A percentile compares a stretch with the other conserved stretches of the same genome.
These are phyloP conservation scores for Aspergillus sp. DNA, from an alignment of 2,329 filamentous ascomycete genomes.

Conservation along the genomic window DNA sequence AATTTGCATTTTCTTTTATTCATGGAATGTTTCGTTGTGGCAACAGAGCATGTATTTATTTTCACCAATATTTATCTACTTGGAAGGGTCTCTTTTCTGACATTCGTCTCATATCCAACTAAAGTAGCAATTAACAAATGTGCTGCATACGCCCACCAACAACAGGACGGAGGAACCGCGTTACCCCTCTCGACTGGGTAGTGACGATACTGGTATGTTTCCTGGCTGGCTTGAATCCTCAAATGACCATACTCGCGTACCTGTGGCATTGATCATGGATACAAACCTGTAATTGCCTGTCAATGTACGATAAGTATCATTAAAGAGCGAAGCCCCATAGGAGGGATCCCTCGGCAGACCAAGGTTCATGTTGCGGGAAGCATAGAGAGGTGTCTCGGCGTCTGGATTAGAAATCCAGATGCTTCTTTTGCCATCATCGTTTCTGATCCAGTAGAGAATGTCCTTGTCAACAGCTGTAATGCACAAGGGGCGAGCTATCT, in stretches of 20 bases:
- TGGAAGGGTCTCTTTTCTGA: too few relatives aligned
- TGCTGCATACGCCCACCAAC: too few relatives aligned
- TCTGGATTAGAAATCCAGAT: conserved; percentile 21
- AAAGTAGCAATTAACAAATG: too few relatives aligned
- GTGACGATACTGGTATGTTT: too few relatives aligned
- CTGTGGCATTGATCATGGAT: conserved; percentile 15
- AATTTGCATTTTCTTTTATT: too few relatives aligned
- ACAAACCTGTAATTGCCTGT: conserved; percentile 22
- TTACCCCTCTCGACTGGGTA: too few relatives aligned
- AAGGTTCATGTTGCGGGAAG: conserved; percentile 12
- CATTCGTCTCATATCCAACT: too few relatives aligned
- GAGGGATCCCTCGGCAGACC: conserved; percentile 13
- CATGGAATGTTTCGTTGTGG: too few relatives aligned
- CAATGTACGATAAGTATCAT: conserved; percentile 5
- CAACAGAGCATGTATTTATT: too few relatives aligned
- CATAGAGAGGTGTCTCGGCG: conserved; percentile 10
- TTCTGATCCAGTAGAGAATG: conserved; percentile 21
- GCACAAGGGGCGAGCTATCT: conserved; percentile 6
- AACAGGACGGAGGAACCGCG: too few relatives aligned
- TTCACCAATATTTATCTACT: too few relatives aligned
- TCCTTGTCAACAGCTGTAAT: conserved; percentile 12
- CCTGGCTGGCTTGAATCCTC: conserved; percentile 4
- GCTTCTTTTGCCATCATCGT: conserved; percentile 16
- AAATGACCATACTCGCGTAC: conserved; percentile 27
- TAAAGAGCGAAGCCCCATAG: conserved; percentile 1